Evolutionary conservation across 1,139 yeast species (phyloP), one percentile per base, ranked within the genome.

Genomic region (Sugiyamaella xylanicola): DNA sequence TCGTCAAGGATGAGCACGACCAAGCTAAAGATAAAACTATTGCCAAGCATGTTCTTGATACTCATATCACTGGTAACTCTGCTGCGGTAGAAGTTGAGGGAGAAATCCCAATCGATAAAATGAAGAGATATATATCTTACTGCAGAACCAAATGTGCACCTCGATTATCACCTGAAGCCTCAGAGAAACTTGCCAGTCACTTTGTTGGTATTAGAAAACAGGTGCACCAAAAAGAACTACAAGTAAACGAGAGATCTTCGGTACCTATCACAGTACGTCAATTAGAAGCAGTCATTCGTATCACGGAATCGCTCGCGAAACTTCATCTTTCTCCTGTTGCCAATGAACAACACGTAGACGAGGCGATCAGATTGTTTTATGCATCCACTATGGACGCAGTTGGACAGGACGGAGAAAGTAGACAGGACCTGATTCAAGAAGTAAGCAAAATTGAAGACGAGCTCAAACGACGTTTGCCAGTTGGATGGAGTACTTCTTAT

Each of bases 321-420:
- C 72, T 95, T 60, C 85, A 86, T 56, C 77, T 95, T 55, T 80
- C 86, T 8, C 95, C 97, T 0, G 80, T 91, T 19, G 98, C 97
- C 2, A 82, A 84, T 2, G 95, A 85, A 63, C 86, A 83, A 60
- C 98, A 95, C 68, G 99, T 93, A 15, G 95, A 90, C 67, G 99
- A 95, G 72, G 98, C 98, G 0, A 88, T 95, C 60, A 77, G 99
- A 65, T 75, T 95, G 59, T 95, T 95, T 73, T 88, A 90, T 58
- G 97, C 99, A 0, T 93, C 99, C 0, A 95, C 99, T 0, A 91
- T 95, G 96, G 93, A 91, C 69, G 99, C 99, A 0, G 96, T 95
- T 15, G 88, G 87, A 41, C 95, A 89, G 72, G 95, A 91, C 56
- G 84, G 85, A 43, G 78, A 77, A 20, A 71, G 75, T 67, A 72